A percentile compares a stretch with the other conserved stretches of the same genome.
Conservation (phyloP, 257 asterid genomes). For the Capsicum chinense region DNA sequence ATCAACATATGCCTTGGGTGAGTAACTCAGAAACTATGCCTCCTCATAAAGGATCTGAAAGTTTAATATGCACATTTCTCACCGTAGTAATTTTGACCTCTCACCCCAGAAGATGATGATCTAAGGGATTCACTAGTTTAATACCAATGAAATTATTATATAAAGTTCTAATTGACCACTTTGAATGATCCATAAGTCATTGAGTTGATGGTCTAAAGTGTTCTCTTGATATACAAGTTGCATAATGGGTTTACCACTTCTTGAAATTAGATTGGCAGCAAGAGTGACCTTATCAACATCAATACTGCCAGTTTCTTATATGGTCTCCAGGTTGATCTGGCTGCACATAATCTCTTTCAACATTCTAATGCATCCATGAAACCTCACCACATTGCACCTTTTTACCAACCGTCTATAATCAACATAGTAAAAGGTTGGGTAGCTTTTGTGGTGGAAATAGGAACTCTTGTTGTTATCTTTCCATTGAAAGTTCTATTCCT, state of each 20-base stretch:
- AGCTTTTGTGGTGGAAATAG: slow-evolving; percentile 11
- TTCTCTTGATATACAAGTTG: background rate
- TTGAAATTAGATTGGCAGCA: background rate
- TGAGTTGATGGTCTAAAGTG: background rate
- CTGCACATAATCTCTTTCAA: slow-evolving; percentile 4
- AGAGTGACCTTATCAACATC: slow-evolving; percentile 12
- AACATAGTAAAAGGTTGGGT: background rate
- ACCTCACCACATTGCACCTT: background rate
- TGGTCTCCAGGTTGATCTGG: slow-evolving; percentile 16
- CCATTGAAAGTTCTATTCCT: background rate
- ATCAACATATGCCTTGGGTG: slow-evolving; percentile 96
- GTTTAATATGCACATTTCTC: background rate
- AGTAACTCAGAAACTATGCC: slow-evolving; percentile 35
- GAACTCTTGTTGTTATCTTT: background rate
- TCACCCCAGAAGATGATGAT: slow-evolving; percentile 8
- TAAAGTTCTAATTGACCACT: slow-evolving; percentile 10
- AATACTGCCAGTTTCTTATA: background rate
- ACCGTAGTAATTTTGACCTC: slow-evolving; percentile 13
- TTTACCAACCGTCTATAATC: background rate
- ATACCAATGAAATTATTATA: slow-evolving; percentile 11
- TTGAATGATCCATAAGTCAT: slow-evolving; percentile 19
- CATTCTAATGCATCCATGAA: background rate
- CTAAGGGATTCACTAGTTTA: slow-evolving; percentile 5
- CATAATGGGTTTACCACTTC: background rate
- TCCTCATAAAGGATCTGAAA: background rate